Base-by-base conservation (phyloP, 345 rosid species). In the Ceriops zippeliana region DNA sequence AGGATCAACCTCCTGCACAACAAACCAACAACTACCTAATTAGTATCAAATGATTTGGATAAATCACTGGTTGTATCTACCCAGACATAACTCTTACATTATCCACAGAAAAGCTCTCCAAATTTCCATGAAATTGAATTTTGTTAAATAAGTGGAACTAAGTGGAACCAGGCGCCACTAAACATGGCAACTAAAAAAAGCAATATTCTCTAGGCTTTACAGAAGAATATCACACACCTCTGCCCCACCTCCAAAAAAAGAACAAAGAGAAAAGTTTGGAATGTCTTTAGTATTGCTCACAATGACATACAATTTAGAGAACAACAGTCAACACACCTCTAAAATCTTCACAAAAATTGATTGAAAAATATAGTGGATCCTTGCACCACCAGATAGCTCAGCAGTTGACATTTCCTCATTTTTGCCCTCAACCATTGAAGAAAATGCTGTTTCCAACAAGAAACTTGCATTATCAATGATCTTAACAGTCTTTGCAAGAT, bases 341-440 rank as follows among this genome's bases (percentile, higher is more conserved):
- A 93, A 81, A 67, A 90, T 86, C 80, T 89, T 88, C 62, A 93
- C 97, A 78, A 89, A 93, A 52, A 93, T 87, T 63, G 92, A 85
- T 70, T 93, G 98, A 76, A 93, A 91, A 66, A 93, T 86, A 73
- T 89, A 93, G 69, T 86, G 96, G 67, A 93, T 89, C 49, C 97
- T 82, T 75, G 98, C 97, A 77, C 97, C 98, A 54, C 98, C 97
- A n/a, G 96, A 83, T 47, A 93, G 87, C 87, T 91, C 96, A 61
- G 86, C 69, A 62, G 97, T 93, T 58, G 97, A 91, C 97, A 93
- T 89, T 83, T 85, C 95, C 79, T 91, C 87, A 81, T 86, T 91
- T 75, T 85, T 93, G 4, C 98, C 98, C 76, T 93, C 98, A 15
- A 93, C 76, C 85, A 87, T 86, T 21, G 98, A 83, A 67, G 95